Evolutionary conservation across 192 early-diverging fungal genomes (phyloP).

Genomic region (Backusella circina): DNA sequence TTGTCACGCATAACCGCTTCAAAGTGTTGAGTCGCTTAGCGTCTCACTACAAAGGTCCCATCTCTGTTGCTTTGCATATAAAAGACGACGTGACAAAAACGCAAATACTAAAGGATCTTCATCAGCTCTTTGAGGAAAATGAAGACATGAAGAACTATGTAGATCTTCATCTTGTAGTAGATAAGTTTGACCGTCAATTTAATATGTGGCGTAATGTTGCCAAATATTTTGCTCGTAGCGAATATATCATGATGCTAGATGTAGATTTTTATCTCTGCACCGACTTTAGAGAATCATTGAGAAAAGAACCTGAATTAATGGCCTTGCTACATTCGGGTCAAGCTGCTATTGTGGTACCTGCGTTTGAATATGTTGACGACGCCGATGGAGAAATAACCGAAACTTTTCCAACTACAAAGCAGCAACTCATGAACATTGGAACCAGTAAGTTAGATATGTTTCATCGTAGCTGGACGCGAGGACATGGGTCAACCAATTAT

Average conservation of each 20-base stretch:
- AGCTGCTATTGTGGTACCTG: constrained; percentile 53
- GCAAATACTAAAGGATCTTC: constrained; percentile 40
- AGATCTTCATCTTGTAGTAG: constrained; percentile 56
- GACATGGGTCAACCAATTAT: constrained; percentile 59
- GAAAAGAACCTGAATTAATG: constrained; percentile 35
- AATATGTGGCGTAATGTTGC: constrained; percentile 66
- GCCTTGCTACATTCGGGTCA: constrained; percentile 39
- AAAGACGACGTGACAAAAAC: constrained; percentile 47
- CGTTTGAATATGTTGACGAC: constrained; percentile 53
- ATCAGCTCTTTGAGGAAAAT: constrained; percentile 42
- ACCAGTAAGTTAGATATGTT: constrained; percentile 53
- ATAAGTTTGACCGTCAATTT: constrained; percentile 59
- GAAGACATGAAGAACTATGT: constrained; percentile 45
- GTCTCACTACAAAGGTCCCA: constrained; percentile 49
- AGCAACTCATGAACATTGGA: constrained; percentile 38
- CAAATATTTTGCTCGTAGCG: constrained; percentile 53
- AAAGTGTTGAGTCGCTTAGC: constrained; percentile 42
- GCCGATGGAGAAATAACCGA: constrained; percentile 44
- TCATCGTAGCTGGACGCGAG: constrained; percentile 45
- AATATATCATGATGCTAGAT: constrained; percentile 58
- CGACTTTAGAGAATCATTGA: constrained; percentile 40
- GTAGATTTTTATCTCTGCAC: constrained; percentile 61
- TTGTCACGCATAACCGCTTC: constrained; percentile 51
- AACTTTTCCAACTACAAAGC: constrained; percentile 50
- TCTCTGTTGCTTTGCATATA: constrained; percentile 58